Evolutionary conservation across 1,284 basidiomycete species (phyloP).

Genomic region (Trichosporon inkin): DNA sequence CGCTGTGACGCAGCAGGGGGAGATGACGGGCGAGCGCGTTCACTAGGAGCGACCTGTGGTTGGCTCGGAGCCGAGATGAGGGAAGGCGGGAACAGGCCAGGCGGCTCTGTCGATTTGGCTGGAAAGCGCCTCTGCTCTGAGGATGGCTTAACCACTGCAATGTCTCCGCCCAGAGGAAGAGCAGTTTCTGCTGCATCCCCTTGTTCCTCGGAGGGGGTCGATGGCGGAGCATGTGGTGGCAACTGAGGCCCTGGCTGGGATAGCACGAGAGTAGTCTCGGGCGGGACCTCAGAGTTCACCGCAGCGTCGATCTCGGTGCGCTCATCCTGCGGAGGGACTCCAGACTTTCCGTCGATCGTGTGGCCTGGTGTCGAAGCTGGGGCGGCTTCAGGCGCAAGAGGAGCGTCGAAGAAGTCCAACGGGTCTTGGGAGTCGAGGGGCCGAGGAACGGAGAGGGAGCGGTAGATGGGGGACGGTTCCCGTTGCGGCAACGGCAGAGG

Average conservation of each 20-base stretch:
- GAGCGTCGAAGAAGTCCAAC: neutral
- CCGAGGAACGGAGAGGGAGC: neutral
- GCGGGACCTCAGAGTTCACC: neutral
- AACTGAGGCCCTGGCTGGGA: no score
- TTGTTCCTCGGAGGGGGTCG: neutral
- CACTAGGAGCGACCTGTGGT: neutral
- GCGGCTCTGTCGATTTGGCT: neutral
- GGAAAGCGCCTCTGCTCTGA: no score
- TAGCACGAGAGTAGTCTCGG: no score
- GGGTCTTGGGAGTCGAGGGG: slow-evolving; percentile 2
- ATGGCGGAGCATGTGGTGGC: neutral
- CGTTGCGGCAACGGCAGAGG: neutral
- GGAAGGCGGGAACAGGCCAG: neutral
- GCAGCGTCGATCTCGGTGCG: neutral
- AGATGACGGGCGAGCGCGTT: slow-evolving; percentile 1
- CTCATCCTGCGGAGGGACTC: neutral
- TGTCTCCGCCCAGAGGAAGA: no score
- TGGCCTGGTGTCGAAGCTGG: neutral
- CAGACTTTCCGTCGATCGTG: neutral
- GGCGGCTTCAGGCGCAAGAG: neutral
- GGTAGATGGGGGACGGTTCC: neutral
- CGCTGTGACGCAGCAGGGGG: neutral
- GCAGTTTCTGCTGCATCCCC: neutral
- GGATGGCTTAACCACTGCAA: no score
- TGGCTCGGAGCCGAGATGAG: neutral